Evolutionary conservation across 2,329 filamentous ascomycete genomes (phyloP).

Genomic region (Ophiostoma pallidulum): DNA sequence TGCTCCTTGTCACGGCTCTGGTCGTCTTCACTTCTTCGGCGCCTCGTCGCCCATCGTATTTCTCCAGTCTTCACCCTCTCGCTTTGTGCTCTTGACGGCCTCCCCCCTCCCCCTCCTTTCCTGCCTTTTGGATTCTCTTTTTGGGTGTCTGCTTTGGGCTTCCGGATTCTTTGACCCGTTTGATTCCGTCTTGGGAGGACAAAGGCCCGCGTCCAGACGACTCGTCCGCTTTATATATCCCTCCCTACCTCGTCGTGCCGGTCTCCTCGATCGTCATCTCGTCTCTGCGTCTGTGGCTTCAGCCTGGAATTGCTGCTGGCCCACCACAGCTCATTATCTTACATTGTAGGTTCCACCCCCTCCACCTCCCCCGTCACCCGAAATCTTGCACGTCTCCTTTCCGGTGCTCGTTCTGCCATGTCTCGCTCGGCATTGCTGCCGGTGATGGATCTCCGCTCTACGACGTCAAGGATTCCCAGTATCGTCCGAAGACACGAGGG

Average conservation of each 20-base stretch:
- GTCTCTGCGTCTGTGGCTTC: constrained; percentile 7
- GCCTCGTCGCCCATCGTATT: not conserved
- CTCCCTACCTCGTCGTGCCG: not conserved
- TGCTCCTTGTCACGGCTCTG: not conserved
- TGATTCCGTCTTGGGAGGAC: constrained; percentile 1
- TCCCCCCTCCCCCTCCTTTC: not conserved
- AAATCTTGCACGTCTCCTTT: not conserved
- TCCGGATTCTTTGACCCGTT: constrained; percentile 2
- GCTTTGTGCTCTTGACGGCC: no score
- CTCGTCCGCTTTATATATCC: not conserved
- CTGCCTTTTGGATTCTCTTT: constrained; percentile 1
- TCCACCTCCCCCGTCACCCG: not conserved
- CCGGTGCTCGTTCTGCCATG: not conserved
- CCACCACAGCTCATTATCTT: constrained; percentile 2
- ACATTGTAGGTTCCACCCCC: not conserved
- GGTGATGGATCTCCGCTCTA: constrained; percentile 1
- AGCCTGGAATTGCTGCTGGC: constrained; percentile 11
- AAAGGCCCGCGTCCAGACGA: not conserved
- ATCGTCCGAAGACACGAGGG: constrained; percentile 2
- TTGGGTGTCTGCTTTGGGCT: not conserved
- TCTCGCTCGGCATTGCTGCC: not conserved
- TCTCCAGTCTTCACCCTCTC: no score
- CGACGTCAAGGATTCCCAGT: no score
- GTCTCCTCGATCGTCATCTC: not conserved
- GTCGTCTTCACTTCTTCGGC: not conserved